phyloP scores from a whole-genome alignment of 202 grass and related monocot genomes.

The Cymbopogon flexuosus region DNA sequence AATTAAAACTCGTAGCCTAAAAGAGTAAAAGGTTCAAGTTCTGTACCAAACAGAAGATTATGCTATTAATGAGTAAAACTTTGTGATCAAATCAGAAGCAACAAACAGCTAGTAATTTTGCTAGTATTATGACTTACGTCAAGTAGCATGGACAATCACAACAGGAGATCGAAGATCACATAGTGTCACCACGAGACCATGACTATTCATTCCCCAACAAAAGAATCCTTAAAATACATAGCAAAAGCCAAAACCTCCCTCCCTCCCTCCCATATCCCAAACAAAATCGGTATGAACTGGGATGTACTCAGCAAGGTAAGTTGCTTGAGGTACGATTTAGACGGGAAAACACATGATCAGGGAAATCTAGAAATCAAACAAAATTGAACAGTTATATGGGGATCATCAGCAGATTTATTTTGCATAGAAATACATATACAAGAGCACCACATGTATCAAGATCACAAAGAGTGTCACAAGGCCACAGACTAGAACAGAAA shows the following conservation, averaged over 20 bases:
- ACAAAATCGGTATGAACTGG: not conserved
- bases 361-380: not conserved
- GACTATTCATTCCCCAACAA: not conserved
- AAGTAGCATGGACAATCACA: not conserved
- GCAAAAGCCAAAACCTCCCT: not conserved
- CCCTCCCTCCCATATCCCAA: not conserved
- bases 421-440: not conserved
- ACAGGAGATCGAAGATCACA: not conserved
- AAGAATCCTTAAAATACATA: not conserved
- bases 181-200: not conserved
- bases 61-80: not conserved
- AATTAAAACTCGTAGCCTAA: not conserved
- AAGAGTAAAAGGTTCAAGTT: slow-evolving; percentile 3
- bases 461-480: not conserved
- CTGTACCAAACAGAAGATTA: not conserved
- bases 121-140: not conserved
- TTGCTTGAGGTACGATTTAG: not conserved
- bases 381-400: not conserved
- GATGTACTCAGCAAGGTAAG: not conserved
- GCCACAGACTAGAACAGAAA: not conserved
- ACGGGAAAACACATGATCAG: not conserved
- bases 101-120: not conserved
- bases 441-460: not conserved
- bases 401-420: not conserved
- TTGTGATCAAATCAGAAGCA: not conserved